Percentiles rank a stretch among this genome's conserved stretches.
Conservation (phyloP, 108 stramenopile genomes). For the Fragilaria crotonensis region DNA sequence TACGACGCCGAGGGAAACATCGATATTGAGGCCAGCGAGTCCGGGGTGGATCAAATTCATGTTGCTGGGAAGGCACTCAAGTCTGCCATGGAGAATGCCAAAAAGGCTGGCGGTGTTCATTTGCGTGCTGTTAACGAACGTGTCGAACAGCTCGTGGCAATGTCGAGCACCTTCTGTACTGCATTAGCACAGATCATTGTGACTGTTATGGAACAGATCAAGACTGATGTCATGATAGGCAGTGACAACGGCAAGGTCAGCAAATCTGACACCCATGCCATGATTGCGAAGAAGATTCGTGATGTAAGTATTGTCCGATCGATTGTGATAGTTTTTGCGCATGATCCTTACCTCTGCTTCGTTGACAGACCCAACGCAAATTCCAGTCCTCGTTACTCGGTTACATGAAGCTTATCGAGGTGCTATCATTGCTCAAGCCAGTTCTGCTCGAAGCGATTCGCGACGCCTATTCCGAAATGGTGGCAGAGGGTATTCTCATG, state of each 20-base stretch:
- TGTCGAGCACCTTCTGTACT: slow-evolving; percentile 64
- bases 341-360: not conserved
- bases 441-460: slow-evolving; percentile 74
- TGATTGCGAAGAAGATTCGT: slow-evolving; percentile 79
- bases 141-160: slow-evolving; percentile 43
- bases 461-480: slow-evolving; percentile 79
- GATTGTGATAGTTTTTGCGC: not conserved
- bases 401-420: slow-evolving; percentile 82
- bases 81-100: slow-evolving; percentile 67
- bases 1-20: slow-evolving; percentile 62
- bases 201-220: slow-evolving; percentile 81
- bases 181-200: slow-evolving; percentile 76
- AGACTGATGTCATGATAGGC: slow-evolving; percentile 47
- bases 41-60: slow-evolving; percentile 68
- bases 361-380: slow-evolving; percentile 50
- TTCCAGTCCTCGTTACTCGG: slow-evolving; percentile 81
- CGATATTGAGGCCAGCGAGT: slow-evolving; percentile 66
- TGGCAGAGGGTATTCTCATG: slow-evolving; percentile 82
- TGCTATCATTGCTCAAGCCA: slow-evolving; percentile 72
- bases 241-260: slow-evolving; percentile 60
- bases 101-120: slow-evolving; percentile 76
- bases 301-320: slow-evolving; percentile 30
- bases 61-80: slow-evolving; percentile 74
- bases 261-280: slow-evolving; percentile 70
- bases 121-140: slow-evolving; percentile 72